Conservation (phyloP, 208 protist species). For the Novymonas esmeraldas region DNA sequence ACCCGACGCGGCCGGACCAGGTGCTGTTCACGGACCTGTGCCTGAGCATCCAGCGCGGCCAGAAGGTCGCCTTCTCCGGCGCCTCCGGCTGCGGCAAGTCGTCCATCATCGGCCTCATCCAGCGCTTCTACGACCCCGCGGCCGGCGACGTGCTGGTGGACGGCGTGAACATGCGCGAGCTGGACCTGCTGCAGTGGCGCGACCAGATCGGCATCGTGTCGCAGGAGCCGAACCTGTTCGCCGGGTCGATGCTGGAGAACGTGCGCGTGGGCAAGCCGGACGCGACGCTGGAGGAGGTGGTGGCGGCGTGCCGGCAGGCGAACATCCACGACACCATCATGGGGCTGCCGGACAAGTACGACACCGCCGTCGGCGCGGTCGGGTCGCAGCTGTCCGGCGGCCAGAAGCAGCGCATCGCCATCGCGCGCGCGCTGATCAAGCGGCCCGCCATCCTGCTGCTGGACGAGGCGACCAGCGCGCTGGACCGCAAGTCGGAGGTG, state of each 20-base stretch:
- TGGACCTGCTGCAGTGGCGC: conserved; percentile 49
- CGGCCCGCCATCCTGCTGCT: conserved; percentile 75
- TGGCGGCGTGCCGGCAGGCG: conserved; percentile 63
- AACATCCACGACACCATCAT: conserved; percentile 86
- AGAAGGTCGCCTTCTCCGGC: conserved; percentile 83
- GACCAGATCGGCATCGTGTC: conserved; percentile 77
- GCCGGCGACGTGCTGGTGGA: conserved; percentile 63
- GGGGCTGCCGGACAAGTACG: conserved; percentile 74
- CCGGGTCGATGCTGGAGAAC: conserved; percentile 65
- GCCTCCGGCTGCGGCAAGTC: conserved; percentile 87
- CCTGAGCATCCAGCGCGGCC: conserved; percentile 61
- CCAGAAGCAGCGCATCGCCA: conserved; percentile 90
- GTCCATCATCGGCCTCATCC: conserved; percentile 76
- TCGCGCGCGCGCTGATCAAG: conserved; percentile 80
- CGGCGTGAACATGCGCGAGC: conserved; percentile 48
- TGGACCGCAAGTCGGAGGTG: conserved; percentile 87
- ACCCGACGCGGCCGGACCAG: conserved; percentile 74
- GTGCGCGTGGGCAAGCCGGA: conserved; percentile 52
- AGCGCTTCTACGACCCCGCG: conserved; percentile 87
- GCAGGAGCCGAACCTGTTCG: conserved; percentile 78
- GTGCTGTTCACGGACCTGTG: conserved; percentile 72
- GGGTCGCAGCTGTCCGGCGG: conserved; percentile 86
- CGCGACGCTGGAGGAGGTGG: conserved; percentile 65
- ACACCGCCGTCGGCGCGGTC: conserved; percentile 78
- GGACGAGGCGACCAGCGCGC: conserved; percentile 88